A percentile compares a stretch with the other conserved stretches of the same genome.
Evolutionary conservation across 768 basidiomycete species (phyloP).

Genomic region (Artomyces pyxidatus): DNA sequence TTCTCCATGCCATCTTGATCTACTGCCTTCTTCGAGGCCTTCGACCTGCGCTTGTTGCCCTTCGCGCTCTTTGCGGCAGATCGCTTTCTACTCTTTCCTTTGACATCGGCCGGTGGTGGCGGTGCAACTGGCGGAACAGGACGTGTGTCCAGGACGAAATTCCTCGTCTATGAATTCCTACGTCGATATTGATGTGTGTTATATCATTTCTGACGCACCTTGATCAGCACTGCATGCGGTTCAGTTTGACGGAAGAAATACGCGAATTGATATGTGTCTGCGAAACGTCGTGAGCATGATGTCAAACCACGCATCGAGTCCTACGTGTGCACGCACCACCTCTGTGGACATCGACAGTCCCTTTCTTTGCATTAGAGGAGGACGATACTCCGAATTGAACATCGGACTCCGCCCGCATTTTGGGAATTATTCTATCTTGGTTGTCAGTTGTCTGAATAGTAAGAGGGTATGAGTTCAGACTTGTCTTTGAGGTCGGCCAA

Average conservation of each 20-base stretch:
- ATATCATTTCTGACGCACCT: constrained; percentile 37
- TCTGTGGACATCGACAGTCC: constrained; percentile 74
- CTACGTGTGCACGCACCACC: constrained; percentile 50
- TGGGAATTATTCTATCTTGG: constrained; percentile 50
- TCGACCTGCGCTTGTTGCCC: neutral
- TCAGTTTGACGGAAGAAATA: constrained; percentile 84
- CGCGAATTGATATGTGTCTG: constrained; percentile 85
- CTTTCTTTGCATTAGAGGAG: constrained; percentile 44
- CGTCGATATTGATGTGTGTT: neutral
- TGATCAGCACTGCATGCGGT: constrained; percentile 72
- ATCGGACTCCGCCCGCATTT: constrained; percentile 54
- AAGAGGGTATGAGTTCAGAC: constrained; percentile 29
- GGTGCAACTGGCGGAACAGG: constrained; percentile 18
- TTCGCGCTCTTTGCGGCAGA: constrained; percentile 4
- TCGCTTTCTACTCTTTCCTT: constrained; percentile 14
- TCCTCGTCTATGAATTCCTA: constrained; percentile 28
- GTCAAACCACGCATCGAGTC: neutral
- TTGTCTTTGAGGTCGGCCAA: constrained; percentile 70
- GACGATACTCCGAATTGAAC: constrained; percentile 32
- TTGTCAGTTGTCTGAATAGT: neutral
- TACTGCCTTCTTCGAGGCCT: neutral
- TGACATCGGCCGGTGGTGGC: constrained; percentile 1
- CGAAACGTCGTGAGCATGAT: constrained; percentile 1
- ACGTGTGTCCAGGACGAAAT: constrained; percentile 25
- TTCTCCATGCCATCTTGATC: neutral